These are phyloP conservation scores for Alternaria gaisen DNA, from an alignment of 2,329 filamentous ascomycete genomes.

Conservation along the genomic window DNA sequence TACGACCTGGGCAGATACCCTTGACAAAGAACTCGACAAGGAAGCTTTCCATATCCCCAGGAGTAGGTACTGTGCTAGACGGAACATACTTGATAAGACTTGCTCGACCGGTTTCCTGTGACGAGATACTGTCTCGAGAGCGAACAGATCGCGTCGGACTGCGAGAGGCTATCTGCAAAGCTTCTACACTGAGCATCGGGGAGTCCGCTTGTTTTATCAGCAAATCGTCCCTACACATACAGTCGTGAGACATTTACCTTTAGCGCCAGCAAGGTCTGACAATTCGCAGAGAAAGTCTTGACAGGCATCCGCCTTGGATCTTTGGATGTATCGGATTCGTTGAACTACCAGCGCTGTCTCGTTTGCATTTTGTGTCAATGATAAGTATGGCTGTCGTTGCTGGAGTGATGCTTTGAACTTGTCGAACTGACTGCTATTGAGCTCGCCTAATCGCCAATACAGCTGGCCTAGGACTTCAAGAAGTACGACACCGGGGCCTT, in stretches of 20 bases:
- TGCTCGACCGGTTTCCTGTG: slow-evolving; percentile 33
- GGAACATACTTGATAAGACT: slow-evolving; percentile 46
- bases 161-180: slow-evolving; percentile 30
- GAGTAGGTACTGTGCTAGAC: slow-evolving; percentile 23
- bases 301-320: slow-evolving; percentile 45
- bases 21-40: slow-evolving; percentile 45
- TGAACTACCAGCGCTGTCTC: slow-evolving; percentile 43
- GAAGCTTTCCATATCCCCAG: slow-evolving; percentile 38
- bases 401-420: slow-evolving; percentile 45
- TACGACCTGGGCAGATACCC: slow-evolving; percentile 44
- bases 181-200: slow-evolving; percentile 37
- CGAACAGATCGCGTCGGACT: slow-evolving; percentile 39
- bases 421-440: slow-evolving; percentile 49
- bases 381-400: slow-evolving; percentile 37
- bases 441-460: slow-evolving; percentile 47
- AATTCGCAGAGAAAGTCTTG: slow-evolving; percentile 46
- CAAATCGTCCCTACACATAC: background rate
- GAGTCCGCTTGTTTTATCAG: slow-evolving; percentile 39
- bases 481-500: slow-evolving; percentile 44
- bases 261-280: slow-evolving; percentile 42
- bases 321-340: slow-evolving; percentile 45
- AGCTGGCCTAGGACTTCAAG: slow-evolving; percentile 47
- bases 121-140: slow-evolving; percentile 36
- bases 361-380: slow-evolving; percentile 36
- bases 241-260: slow-evolving; percentile 27